Evolutionary conservation across 768 basidiomycete species (phyloP), one percentile per base, ranked within the genome.

Genomic region (Lactarius evosmus): DNA sequence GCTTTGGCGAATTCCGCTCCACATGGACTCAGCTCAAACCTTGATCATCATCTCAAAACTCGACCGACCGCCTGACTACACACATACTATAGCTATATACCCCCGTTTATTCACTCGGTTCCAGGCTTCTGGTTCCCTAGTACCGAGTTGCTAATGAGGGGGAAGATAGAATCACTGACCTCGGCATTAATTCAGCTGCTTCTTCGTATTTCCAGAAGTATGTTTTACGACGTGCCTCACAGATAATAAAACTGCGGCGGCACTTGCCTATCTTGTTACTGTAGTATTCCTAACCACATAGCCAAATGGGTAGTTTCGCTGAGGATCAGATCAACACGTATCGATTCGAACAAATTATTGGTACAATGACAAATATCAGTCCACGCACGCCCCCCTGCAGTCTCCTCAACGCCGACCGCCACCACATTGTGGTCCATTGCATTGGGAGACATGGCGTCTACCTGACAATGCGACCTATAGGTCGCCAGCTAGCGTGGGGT

Each of bases 71-170:
- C n/a, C n/a, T n/a, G n/a, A n/a, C 38, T 7, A 7, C 40, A n/a
- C 19, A n/a, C 7, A 41, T 8, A 6, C 5, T 30, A 11, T 40
- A 6, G 11, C 27, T 4, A 17, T 4, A 17, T 27, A 14, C 54
- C 63, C 63, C 46, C n/a, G 7, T 51, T 25, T 62, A 65, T 65
- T 63, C 64, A 65, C 61, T 65, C 64, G 52, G 54, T 32, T 9
- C 61, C 32, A 50, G 64, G 61, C 64, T 25, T 57, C 16, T 29
- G 8, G 32, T 44, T 30, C 63, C 64, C 64, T 17, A 40, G 64
- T 34, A 25, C 56, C 56, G 64, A 66, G 64, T 66, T 63, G 61
- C 61, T 66, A 66, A 66, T 66, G 64, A 38, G 61, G 61, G 56
- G 64, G 61, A 34, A 66, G 25, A 66, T 41, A 32, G 12, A 65